phyloP scores from a whole-genome alignment of 2,329 filamentous ascomycete species.

The Mycosphaerella sp. region DNA sequence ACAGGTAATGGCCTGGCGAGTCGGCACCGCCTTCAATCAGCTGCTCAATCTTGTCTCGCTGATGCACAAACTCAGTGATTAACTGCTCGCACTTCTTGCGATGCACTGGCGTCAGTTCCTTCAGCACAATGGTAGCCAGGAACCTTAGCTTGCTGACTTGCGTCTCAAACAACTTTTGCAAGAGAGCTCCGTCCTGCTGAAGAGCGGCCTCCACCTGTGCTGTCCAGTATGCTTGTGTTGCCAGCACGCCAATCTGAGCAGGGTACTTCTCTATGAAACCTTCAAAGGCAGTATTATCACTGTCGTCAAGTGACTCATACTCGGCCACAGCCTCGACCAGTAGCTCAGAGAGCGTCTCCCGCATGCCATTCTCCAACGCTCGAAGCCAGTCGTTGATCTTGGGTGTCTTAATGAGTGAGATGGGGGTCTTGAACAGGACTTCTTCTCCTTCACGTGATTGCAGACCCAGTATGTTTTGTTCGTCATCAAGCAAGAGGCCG shows the following conservation, averaged over 20 bases:
- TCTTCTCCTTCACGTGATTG: slow-evolving; percentile 92
- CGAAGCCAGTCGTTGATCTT: slow-evolving; percentile 99
- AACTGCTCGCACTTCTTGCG: slow-evolving; percentile 97
- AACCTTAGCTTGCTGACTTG: slow-evolving; percentile 80
- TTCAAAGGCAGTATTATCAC: slow-evolving; percentile 65
- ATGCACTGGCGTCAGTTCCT: slow-evolving; percentile 77
- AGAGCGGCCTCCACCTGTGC: slow-evolving; percentile 75
- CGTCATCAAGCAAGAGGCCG: slow-evolving; percentile 84
- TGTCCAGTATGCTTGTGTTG: slow-evolving; percentile 91
- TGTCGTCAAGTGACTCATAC: slow-evolving; percentile 62
- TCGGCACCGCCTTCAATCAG: slow-evolving; percentile 69
- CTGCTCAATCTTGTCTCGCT: slow-evolving; percentile 87
- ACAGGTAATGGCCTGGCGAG: slow-evolving; percentile 74
- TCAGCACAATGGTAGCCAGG: slow-evolving; percentile 81
- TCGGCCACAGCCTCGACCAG: slow-evolving; percentile 78
- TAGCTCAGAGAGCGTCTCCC: slow-evolving; percentile 82
- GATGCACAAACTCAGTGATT: slow-evolving; percentile 98
- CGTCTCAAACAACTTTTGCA: slow-evolving; percentile 68
- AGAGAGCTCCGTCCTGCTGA: slow-evolving; percentile 59
- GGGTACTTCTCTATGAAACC: slow-evolving; percentile 80
- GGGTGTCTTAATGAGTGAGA: slow-evolving; percentile 87
- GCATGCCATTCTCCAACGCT: slow-evolving; percentile 87
- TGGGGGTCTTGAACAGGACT: slow-evolving; percentile 79
- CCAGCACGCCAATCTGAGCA: slow-evolving; percentile 91
- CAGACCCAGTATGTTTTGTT: slow-evolving; percentile 81